Conservation (phyloP, 2,329 filamentous ascomycete species). For the Pestalotiopsis sp. region DNA sequence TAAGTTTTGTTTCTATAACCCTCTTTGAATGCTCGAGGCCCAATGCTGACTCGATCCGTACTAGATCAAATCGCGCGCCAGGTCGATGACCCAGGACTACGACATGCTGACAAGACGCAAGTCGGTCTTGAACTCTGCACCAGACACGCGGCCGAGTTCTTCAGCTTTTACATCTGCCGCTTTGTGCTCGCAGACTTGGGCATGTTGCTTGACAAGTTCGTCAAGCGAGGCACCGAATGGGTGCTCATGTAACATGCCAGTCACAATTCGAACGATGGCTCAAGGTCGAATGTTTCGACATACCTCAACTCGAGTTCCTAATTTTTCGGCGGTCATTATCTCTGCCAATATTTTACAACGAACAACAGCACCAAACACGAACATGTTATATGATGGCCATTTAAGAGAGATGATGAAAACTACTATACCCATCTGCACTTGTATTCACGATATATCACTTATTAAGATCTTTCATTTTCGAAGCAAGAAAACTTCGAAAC, state of each 20-base stretch:
- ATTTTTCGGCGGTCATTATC: background rate
- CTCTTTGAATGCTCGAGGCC: background rate
- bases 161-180: slow-evolving; percentile 93
- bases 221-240: slow-evolving; percentile 97
- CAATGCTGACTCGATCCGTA: background rate
- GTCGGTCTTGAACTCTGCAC: slow-evolving; percentile 93
- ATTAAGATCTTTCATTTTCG: background rate
- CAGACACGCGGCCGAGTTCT: slow-evolving; percentile 94
- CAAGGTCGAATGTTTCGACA: background rate
- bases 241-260: slow-evolving; percentile 45
- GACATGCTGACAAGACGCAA: slow-evolving; percentile 89
- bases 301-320: background rate
- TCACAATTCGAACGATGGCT: background rate
- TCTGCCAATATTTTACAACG: background rate
- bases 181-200: slow-evolving; percentile 89
- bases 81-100: slow-evolving; percentile 91
- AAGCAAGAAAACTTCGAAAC: background rate
- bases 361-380: background rate
- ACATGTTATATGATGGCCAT: background rate
- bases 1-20: slow-evolving; percentile 50
- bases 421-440: background rate
- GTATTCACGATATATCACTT: background rate
- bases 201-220: slow-evolving; percentile 90
- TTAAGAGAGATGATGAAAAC: background rate
- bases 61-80: slow-evolving; percentile 93